Evolutionary conservation across 768 basidiomycete species (phyloP), one percentile per base, ranked within the genome.

Genomic region (Termitomyces sp.): DNA sequence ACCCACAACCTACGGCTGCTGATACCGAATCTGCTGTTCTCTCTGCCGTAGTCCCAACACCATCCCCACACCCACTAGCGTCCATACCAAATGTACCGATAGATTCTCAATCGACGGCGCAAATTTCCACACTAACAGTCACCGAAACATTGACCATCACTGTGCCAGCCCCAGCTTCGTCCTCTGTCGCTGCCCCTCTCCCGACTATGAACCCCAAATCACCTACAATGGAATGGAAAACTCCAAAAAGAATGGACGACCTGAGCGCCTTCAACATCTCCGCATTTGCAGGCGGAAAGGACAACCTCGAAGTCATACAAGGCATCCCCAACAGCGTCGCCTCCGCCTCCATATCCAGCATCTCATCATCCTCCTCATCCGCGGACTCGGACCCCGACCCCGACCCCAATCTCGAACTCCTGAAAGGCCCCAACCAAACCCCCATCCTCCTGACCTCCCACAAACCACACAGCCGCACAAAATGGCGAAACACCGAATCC

Each of bases 251-350:
- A 21, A 80, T 88, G 73, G 75, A 77, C 0, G 79, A 88, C 64
- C 74, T 90, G 26, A 68, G 73, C 35, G 60, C 79, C 2, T 89
- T 88, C 76, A 79, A 80, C 46, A 66, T 88, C 57, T 74, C 79
- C 11, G 63, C 74, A 50, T 85, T 84, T 63, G 72, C 83, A 0
- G 77, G 74, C 45, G 83, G 83, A 0, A 60, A 72, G 58, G 59
- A 72, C 30, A 89, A 88, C 65, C 66, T 88, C 55, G 71, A 72
- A 50, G 70, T 89, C 58, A 75, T 87, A 44, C 64, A 73, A 17
- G 76, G 75, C 19, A 74, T 81, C 34, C 81, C 80, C 0, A 62
- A 69, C 21, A 54, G 60, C 44, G 32, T 51, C 14, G 19, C 48
- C 35, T 41, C 48, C 19, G 71, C 72, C 10, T 70, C 26, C 50